phyloP scores from a whole-genome alignment of 1,139 yeast genomes.

The Geotrichum histeridarum region DNA sequence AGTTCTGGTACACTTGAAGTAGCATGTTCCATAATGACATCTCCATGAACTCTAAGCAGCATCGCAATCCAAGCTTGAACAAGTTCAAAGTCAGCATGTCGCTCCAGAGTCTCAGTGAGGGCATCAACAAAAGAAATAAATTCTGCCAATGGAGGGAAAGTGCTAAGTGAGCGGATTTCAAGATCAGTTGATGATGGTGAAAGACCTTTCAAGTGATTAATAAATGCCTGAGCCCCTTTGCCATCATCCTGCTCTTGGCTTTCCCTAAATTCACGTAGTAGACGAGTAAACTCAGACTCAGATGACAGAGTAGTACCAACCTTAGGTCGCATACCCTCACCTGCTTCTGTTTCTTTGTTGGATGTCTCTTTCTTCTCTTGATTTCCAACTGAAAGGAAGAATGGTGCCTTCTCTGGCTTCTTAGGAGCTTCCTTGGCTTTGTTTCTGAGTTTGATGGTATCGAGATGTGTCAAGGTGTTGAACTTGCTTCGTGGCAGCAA shows the following conservation, averaged over 20 bases:
- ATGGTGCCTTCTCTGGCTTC: slow-evolving; percentile 79
- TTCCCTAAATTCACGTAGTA: slow-evolving; percentile 50
- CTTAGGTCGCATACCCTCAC: slow-evolving; percentile 22
- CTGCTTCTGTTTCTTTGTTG: slow-evolving; percentile 42
- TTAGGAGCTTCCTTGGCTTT: slow-evolving; percentile 87
- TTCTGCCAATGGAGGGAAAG: slow-evolving; percentile 60
- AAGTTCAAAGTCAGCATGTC: slow-evolving; percentile 63
- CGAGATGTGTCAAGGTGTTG: slow-evolving; percentile 73
- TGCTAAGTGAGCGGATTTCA: slow-evolving; percentile 74
- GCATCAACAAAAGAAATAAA: slow-evolving; percentile 62
- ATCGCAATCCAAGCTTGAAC: slow-evolving; percentile 74
- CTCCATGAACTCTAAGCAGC: slow-evolving; percentile 76
- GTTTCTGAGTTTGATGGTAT: slow-evolving; percentile 76
- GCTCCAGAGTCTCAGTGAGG: slow-evolving; percentile 51
- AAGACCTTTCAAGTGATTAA: slow-evolving; percentile 52
- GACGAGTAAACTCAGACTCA: slow-evolving; percentile 70
- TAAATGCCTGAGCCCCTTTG: slow-evolving; percentile 38
- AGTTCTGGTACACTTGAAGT: slow-evolving; percentile 29
- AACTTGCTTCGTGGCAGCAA: slow-evolving; percentile 72
- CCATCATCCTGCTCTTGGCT: neutral
- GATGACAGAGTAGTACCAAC: slow-evolving; percentile 36
- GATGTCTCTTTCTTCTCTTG: slow-evolving; percentile 18
- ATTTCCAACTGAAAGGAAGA: slow-evolving; percentile 64
- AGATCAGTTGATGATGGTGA: slow-evolving; percentile 79
- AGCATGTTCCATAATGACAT: slow-evolving; percentile 50